Base-by-base conservation (phyloP, 306 rosid genomes). In the Dalbergia cochinchinensis region DNA sequence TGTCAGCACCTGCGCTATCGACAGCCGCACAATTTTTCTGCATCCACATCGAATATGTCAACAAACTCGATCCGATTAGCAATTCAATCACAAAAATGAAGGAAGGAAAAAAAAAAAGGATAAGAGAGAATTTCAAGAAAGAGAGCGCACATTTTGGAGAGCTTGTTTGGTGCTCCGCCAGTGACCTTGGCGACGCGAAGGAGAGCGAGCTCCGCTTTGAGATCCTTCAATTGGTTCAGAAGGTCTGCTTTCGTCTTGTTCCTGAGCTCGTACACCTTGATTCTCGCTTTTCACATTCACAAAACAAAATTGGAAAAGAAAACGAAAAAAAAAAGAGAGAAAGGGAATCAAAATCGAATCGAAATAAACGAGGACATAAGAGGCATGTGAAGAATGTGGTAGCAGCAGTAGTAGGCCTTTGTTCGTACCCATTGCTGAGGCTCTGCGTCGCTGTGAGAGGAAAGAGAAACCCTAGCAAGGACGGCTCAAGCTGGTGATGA, bases 1-100 rank as follows among this genome's bases (percentile, higher is more conserved):
- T 0, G 92, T 91, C 88, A 89, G 60, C 1, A 91, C 96, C 84
- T 84, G 93, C 5, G 93, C 96, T 0, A 86, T 84, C 1, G 80
- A 70, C 26, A 91, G 88, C 83, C 93, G 51, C 41, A 91, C 93
- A n/a, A 89, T 89, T 85, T 91, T 91, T 22, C 96, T 91, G 88
- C 80, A 87, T 54, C 72, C 47, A 8, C 47, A 42, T 68, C 47
- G 59, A 57, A 67, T 14, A 0, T 12, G 53, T 47, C 0, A 47
- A 12, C 53, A 47, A 47, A 4, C 11, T 47, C 53, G 53, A 47
- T 47, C 53, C 53, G 53, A 47, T 47, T 47, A 12, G 53, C 11
- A 47, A 12, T 47, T 42, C 41, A 5, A 37, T 37, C 7, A 37
- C 41, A 37, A 37, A 37, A 35, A 35, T 35, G 26, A 22, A 22